These are phyloP conservation scores for Harrya chromipes DNA, from an alignment of 768 basidiomycete genomes.

Conservation along the genomic window DNA sequence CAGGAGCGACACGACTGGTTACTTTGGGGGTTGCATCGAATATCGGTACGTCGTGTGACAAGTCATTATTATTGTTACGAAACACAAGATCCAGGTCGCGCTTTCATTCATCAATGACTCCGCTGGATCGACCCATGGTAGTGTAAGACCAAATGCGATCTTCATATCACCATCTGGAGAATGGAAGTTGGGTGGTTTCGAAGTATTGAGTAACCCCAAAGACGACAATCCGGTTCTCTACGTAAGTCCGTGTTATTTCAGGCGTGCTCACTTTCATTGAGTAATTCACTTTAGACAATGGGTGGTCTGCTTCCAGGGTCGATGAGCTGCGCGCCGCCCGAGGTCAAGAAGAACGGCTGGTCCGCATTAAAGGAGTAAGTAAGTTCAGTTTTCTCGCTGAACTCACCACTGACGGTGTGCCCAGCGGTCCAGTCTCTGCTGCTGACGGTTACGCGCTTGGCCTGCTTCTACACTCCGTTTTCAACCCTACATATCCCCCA, in stretches of 20 bases:
- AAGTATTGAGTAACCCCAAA: constrained; percentile 78
- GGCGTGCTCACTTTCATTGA: background rate
- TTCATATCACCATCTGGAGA: constrained; percentile 93
- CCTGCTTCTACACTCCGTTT: constrained; percentile 78
- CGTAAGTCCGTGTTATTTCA: constrained; percentile 44
- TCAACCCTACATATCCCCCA: constrained; percentile 79
- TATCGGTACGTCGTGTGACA: constrained; percentile 55
- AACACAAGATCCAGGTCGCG: constrained; percentile 57
- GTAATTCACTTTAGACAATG: constrained; percentile 48
- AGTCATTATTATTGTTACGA: background rate
- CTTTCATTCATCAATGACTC: constrained; percentile 87
- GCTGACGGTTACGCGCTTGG: constrained; percentile 89
- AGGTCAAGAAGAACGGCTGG: constrained; percentile 89
- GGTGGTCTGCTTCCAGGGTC: constrained; percentile 64
- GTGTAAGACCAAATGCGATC: constrained; percentile 67
- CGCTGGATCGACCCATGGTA: constrained; percentile 80
- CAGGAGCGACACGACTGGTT: constrained; percentile 84
- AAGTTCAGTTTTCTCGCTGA: background rate
- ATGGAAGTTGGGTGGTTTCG: constrained; percentile 96
- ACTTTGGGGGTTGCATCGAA: constrained; percentile 89
- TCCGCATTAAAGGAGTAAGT: constrained; percentile 75
- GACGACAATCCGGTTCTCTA: constrained; percentile 79
- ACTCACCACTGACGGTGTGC: background rate
- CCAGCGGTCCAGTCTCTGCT: constrained; percentile 52
- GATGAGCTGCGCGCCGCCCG: constrained; percentile 66